Evolutionary conservation across 768 basidiomycete genomes (phyloP).

Genomic region (Termitomyces heimii): DNA sequence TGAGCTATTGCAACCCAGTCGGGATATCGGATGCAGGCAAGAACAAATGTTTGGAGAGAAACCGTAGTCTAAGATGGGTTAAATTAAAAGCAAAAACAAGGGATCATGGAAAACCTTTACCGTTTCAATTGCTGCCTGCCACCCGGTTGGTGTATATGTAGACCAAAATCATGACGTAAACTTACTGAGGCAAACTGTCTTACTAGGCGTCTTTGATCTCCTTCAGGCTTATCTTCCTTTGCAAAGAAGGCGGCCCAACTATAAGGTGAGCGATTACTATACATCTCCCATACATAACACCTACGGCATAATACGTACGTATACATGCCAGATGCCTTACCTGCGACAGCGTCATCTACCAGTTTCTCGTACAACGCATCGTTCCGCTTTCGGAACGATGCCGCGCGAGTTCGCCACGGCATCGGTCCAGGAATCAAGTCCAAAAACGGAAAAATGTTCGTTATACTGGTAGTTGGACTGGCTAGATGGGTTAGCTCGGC

Average conservation of each 20-base stretch:
- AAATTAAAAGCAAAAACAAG: neutral
- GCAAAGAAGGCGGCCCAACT: neutral
- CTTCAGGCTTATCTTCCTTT: neutral
- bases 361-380: neutral
- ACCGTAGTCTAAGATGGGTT: neutral
- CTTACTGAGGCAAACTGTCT: neutral
- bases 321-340: neutral
- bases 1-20: neutral
- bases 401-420: neutral
- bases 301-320: neutral
- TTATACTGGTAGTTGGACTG: neutral
- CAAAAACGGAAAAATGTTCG: neutral
- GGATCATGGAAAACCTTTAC: neutral
- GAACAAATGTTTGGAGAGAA: neutral
- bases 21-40: neutral
- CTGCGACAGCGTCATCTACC: neutral
- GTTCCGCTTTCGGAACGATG: neutral
- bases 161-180: neutral
- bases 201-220: neutral
- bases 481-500: neutral
- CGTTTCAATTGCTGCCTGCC: neutral
- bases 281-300: neutral
- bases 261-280: neutral
- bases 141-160: too few relatives aligned
- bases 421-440: neutral